A percentile compares a stretch with the other conserved stretches of the same genome.
Conservation (phyloP, 306 rosid species). For the Inga laurina region DNA sequence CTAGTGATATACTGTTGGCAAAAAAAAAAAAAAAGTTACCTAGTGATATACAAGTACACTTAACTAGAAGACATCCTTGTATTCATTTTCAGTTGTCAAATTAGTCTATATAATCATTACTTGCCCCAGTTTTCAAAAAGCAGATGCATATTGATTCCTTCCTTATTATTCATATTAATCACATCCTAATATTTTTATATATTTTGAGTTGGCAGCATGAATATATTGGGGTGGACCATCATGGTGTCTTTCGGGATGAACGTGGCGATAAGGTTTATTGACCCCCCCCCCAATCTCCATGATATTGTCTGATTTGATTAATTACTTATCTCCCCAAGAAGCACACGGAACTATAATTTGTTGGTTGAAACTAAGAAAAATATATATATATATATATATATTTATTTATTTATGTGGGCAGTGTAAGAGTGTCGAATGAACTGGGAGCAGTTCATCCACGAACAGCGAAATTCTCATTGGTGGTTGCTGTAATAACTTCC, state of each 20-base stretch:
- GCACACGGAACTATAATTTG: not conserved
- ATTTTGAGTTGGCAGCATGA: not conserved
- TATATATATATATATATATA: too few relatives aligned
- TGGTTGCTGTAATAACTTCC: not conserved
- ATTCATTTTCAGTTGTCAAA: too few relatives aligned
- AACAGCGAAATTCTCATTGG: not conserved
- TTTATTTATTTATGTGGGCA: not conserved
- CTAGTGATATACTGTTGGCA: too few relatives aligned
- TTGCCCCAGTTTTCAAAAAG: not conserved
- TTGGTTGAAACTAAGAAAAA: not conserved
- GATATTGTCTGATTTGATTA: not conserved
- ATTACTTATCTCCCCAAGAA: too few relatives aligned
- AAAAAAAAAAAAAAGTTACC: too few relatives aligned
- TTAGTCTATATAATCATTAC: too few relatives aligned
- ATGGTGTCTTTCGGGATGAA: conserved; percentile 4
- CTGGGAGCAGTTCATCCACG: not conserved
- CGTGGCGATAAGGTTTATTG: not conserved
- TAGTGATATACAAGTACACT: too few relatives aligned
- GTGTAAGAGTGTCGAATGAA: not conserved
- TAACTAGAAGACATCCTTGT: too few relatives aligned
- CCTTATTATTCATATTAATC: too few relatives aligned
- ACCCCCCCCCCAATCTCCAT: not conserved
- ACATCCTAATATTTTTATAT: not conserved
- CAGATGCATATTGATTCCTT: not conserved
- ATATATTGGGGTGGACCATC: not conserved